phyloP scores from a whole-genome alignment of 768 basidiomycete genomes.

The Suillus subaureus region DNA sequence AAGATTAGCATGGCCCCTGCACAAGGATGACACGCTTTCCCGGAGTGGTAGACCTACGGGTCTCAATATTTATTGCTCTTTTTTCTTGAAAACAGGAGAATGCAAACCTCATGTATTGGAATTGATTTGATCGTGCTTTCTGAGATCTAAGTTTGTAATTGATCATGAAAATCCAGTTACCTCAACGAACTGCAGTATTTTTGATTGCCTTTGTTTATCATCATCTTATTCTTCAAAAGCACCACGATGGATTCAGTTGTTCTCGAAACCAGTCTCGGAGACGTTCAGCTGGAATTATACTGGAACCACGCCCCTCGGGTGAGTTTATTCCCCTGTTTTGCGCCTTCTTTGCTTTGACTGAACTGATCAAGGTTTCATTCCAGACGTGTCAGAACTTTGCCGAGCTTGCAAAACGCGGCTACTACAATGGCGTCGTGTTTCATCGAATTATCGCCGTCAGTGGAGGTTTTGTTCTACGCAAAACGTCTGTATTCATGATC shows the following conservation, averaged over 20 bases:
- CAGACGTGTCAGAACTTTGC: conserved; percentile 96
- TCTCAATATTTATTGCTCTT: conserved; percentile 41
- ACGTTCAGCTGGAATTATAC: conserved; percentile 89
- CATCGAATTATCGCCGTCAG: conserved; percentile 89
- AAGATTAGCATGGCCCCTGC: conserved; percentile 99
- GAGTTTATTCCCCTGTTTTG: conserved; percentile 13
- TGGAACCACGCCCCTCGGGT: conserved; percentile 87
- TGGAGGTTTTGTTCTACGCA: conserved; percentile 5
- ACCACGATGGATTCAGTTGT: conserved; percentile 55
- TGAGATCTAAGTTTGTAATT: background rate
- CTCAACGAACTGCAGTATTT: background rate
- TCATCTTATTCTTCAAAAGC: background rate
- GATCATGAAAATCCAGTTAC: background rate
- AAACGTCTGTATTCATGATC: background rate
- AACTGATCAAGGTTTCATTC: conserved; percentile 19
- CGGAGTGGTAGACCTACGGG: conserved; percentile 76
- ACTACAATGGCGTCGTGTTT: conserved; percentile 89
- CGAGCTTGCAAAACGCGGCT: conserved; percentile 87
- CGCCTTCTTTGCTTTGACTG: conserved; percentile 12
- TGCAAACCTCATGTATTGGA: background rate
- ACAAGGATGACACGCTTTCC: conserved; percentile 99
- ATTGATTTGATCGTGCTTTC: background rate
- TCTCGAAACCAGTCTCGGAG: conserved; percentile 83
- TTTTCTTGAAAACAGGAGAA: background rate
- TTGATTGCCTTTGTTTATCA: background rate